Evolutionary conservation across 192 early-diverging fungal species (phyloP).

Genomic region (Coemansia sp.): DNA sequence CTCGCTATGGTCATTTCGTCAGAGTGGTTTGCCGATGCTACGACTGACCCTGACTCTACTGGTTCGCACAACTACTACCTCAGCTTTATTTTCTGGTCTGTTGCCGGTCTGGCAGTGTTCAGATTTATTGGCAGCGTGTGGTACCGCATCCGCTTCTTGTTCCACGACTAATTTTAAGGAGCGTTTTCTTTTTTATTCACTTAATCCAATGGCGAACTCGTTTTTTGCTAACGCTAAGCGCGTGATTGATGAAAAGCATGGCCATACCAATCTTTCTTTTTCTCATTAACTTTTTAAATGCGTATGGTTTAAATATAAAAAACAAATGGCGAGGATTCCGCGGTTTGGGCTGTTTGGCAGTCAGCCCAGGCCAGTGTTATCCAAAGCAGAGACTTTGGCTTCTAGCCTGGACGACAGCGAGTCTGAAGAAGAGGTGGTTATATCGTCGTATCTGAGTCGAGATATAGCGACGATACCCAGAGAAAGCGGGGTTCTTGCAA

Average conservation of each 20-base stretch:
- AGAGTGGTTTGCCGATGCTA: conserved; percentile 45
- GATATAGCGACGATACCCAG: neutral
- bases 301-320: neutral
- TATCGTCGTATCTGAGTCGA: neutral
- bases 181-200: neutral
- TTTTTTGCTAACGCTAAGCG: neutral
- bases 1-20: conserved; percentile 73
- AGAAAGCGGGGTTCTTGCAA: neutral
- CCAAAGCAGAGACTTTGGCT: neutral
- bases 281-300: neutral
- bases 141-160: conserved; percentile 66
- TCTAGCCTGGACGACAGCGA: neutral
- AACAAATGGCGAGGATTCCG: conserved; percentile 11
- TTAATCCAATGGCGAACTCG: neutral
- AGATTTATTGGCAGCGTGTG: conserved; percentile 73
- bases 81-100: conserved; percentile 85
- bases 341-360: conserved; percentile 18
- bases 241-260: neutral
- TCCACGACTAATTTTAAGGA: conserved; percentile 31
- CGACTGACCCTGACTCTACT: conserved; percentile 29
- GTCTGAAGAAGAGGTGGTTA: neutral
- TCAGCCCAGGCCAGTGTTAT: neutral
- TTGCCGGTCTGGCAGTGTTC: conserved; percentile 67
- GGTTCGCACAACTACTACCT: conserved; percentile 72
- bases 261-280: neutral